Evolutionary conservation across 768 basidiomycete species (phyloP), one percentile per base, ranked within the genome.

Genomic region (Clavulina sp.): DNA sequence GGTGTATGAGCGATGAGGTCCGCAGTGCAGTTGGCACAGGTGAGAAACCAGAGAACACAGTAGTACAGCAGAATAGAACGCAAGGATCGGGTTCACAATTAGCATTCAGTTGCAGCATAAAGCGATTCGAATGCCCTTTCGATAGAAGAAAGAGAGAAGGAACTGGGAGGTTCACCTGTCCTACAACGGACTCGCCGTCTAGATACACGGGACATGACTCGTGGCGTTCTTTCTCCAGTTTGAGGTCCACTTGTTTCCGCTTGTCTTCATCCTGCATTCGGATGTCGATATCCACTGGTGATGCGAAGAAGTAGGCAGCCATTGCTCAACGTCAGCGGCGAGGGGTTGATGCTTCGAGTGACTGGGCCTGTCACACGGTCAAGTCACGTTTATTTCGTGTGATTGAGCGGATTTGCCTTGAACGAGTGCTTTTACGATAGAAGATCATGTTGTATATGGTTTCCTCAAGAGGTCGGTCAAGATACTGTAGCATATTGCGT

Each of bases 121-220:
- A 28, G n/a, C n/a, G n/a, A 24, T 0, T 24, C 16, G 9, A 16
- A 46, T 46, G 26, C 13, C 13, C 9, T 9, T 9, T 9, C 26
- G 26, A 28, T 13, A 41, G 24, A 64, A 66, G 63, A 60, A 43
- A 9, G 9, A 16, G 32, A 50, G 21, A 31, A 1, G 7, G 9
- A 41, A 3, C 19, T 28, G 16, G 50, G 41, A 41, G 5, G n/a
- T 43, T 26, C 48, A 91, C 91, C 77, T 86, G 81, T 2, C 95
- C 92, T 18, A 71, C 62, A 31, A 97, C 73, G n/a, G 81, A 79
- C 62, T 97, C 93, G 4, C 93, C 95, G 64, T 97, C 95, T 62
- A 86, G 92, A 64, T 87, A 96, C 4, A 97, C 81, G 1, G 92
- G 89, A 72, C 83, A 88, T 52, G 83, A 28, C 48, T 81, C 73